Evolutionary conservation across 2,329 filamentous ascomycete species (phyloP), one percentile per base, ranked within the genome.

Genomic region (Fusarium illudens): DNA sequence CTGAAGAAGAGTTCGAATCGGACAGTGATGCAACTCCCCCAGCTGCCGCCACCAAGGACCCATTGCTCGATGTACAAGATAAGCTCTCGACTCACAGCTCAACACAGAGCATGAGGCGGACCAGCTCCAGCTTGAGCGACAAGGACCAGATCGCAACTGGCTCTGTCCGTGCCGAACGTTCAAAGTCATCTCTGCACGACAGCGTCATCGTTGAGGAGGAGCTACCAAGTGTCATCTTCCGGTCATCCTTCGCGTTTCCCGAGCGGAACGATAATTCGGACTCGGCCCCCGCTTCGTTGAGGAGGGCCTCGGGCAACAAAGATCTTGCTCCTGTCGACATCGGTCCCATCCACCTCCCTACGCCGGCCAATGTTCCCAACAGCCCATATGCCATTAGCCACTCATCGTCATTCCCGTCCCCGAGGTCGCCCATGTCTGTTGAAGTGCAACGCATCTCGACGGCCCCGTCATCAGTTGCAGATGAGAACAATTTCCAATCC

Each of bases 391-490:
- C 91, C 37, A 86, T 87, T 63, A 85, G 86, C 52, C 84, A 87
- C 66, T 82, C 88, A 51, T 88, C 91, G 1, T 91, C 91, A 0
- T 85, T 89, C 74, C 86, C 91, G 1, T 93, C 91, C 6, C 92
- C 91, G 0, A 87, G 90, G 55, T 86, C 90, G 62, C 83, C 89
- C 60, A 82, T 92, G 78, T 89, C 88, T 4, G 89, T 92, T 58
- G 92, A 94, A 66, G 87, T 87, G 1, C 89, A 92, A 55, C 86
- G 90, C 19, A 86, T 93, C 27, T 92, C 91, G 6, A 94, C 92
- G 2, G 89, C 92, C 3, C 88, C 90, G 6, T 94, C 92, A 2
- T 94, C 91, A 0, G 82, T 90, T 42, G 86, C 87, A 1, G 92
- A 94, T 65, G 91, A 91, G 67, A 90, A 88, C 60, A 87, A 84